phyloP scores from a whole-genome alignment of 345 rosid species.

The Gossypium ekmanianum region DNA sequence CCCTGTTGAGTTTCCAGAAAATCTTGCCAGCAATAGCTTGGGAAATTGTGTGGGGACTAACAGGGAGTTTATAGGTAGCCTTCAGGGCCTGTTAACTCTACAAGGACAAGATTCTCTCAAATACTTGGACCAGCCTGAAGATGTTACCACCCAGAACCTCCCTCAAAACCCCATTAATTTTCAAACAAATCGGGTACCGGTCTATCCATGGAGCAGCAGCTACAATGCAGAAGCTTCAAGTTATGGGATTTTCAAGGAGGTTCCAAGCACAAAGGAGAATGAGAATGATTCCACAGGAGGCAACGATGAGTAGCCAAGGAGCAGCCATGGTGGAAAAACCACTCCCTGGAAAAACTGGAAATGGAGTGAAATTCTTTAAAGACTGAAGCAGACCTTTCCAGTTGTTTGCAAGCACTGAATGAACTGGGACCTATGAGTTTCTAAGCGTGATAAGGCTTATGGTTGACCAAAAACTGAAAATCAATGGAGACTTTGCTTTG shows the following conservation, averaged over 20 bases:
- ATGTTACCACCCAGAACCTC: not conserved
- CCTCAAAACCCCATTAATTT: not conserved
- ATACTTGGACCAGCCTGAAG: not conserved
- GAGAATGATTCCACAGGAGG: not conserved
- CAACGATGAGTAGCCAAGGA: not conserved
- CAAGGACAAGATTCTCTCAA: not conserved
- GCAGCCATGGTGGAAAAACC: not conserved
- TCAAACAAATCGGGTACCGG: not conserved
- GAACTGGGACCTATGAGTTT: not conserved
- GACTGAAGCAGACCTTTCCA: not conserved
- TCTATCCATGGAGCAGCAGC: not conserved
- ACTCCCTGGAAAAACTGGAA: not conserved
- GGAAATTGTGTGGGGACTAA: slow-evolving; percentile 2
- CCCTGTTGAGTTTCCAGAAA: not conserved
- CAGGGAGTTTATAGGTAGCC: not conserved
- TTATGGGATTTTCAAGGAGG: not conserved
- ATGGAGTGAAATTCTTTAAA: not conserved
- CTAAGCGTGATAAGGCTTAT: not conserved
- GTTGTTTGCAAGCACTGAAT: not conserved
- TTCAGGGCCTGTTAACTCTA: not conserved
- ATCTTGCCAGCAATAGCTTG: not conserved
- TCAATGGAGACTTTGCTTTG: not conserved
- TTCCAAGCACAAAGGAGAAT: not conserved
- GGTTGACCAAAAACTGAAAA: not conserved
- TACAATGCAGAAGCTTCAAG: too few species aligned